A percentile compares a stretch with the other conserved stretches of the same genome.
phyloP scores from a whole-genome alignment of 768 basidiomycete species.

The Rhizopogon rudus region DNA sequence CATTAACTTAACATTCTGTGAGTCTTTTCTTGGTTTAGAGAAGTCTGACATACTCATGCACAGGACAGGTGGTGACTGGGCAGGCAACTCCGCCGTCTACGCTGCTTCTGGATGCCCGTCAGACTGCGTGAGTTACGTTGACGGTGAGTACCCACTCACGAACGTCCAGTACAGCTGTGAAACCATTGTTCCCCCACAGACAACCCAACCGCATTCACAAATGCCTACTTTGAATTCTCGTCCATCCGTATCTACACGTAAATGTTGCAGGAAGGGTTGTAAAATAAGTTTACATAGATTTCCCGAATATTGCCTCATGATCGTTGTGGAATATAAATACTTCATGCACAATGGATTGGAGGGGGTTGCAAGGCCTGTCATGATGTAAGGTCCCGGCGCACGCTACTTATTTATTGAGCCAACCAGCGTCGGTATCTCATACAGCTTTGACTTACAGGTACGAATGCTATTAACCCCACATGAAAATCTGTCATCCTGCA shows the following conservation, averaged over 20 bases:
- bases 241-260: slow-evolving; percentile 33
- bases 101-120: slow-evolving; percentile 26
- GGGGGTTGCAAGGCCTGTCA: no score
- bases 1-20: slow-evolving; percentile 29
- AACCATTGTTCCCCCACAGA: slow-evolving; percentile 8
- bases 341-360: background rate
- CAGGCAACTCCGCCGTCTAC: slow-evolving; percentile 21
- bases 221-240: slow-evolving; percentile 38
- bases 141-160: slow-evolving; percentile 12
- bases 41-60: background rate
- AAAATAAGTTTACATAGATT: background rate
- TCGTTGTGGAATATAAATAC: no score
- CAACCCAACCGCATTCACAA: slow-evolving; percentile 35
- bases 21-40: slow-evolving; percentile 1
- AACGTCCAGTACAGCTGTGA: background rate
- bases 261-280: background rate
- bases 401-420: no score
- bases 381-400: no score
- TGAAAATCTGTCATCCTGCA: no score
- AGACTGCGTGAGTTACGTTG: slow-evolving; percentile 25
- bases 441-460: no score
- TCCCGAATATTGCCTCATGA: background rate
- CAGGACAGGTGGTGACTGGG: slow-evolving; percentile 25
- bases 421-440: no score
- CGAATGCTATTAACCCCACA: no score